Percentiles rank a stretch among this genome's conserved stretches.
Evolutionary conservation across 2,329 filamentous ascomycete genomes (phyloP).

Genomic region (Exophiala sideris): DNA sequence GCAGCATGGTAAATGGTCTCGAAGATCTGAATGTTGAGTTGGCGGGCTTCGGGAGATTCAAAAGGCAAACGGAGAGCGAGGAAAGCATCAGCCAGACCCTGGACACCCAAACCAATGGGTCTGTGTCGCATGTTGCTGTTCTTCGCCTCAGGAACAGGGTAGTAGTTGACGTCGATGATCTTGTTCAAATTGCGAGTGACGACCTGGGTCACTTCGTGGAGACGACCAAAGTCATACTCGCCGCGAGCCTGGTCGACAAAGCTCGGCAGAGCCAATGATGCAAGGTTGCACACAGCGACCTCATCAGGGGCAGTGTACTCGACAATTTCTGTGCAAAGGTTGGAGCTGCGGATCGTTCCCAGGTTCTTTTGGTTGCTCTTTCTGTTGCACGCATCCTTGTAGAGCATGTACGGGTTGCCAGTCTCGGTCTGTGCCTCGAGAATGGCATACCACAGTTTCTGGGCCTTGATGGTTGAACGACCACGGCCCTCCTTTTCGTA

Average conservation of each 20-base stretch:
- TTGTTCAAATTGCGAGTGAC: slow-evolving; percentile 95
- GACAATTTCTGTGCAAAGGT: slow-evolving; percentile 97
- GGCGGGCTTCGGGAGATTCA: slow-evolving; percentile 87
- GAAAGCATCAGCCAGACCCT: slow-evolving; percentile 97
- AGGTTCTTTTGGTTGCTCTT: slow-evolving; percentile 99
- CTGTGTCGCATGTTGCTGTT: slow-evolving; percentile 98
- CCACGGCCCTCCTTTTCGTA: slow-evolving; percentile 88
- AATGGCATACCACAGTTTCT: slow-evolving; percentile 99
- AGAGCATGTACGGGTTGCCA: slow-evolving; percentile 98
- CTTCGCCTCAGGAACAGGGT: slow-evolving; percentile 88
- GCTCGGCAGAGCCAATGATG: slow-evolving; percentile 85
- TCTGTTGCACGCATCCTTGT: slow-evolving; percentile 97
- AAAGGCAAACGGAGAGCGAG: slow-evolving; percentile 94
- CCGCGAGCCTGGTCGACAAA: slow-evolving; percentile 84
- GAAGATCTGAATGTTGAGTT: slow-evolving; percentile 97
- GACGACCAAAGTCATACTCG: slow-evolving; percentile 90
- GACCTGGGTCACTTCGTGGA: slow-evolving; percentile 90
- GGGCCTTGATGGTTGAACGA: slow-evolving; percentile 87
- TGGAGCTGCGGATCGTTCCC: slow-evolving; percentile 96
- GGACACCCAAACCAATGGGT: slow-evolving; percentile 93
- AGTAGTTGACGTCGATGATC: slow-evolving; percentile 98
- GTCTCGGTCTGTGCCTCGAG: slow-evolving; percentile 98
- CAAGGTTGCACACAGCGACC: slow-evolving; percentile 97
- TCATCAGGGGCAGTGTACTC: slow-evolving; percentile 97
- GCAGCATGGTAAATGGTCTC: slow-evolving; percentile 99